These are phyloP conservation scores for Castanea crenata DNA, from an alignment of 306 rosid genomes.

Conservation along the genomic window DNA sequence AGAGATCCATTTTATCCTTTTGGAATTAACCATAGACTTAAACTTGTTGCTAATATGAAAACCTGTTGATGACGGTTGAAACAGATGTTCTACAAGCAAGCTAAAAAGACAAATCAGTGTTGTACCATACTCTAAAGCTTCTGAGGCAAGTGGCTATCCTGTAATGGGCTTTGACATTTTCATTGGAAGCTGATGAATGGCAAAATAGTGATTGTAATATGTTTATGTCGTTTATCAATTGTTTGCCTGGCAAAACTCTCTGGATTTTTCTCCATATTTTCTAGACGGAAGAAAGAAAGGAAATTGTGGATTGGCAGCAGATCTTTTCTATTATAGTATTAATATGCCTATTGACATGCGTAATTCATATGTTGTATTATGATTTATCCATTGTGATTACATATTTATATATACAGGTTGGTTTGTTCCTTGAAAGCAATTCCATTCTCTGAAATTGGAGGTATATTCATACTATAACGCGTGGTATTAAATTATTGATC, in stretches of 20 bases:
- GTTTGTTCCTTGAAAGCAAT: slow-evolving; percentile 25
- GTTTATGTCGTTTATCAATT: slow-evolving; percentile 49
- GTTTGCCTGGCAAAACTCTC: slow-evolving; percentile 54
- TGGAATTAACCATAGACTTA: neutral
- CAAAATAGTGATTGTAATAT: slow-evolving; percentile 48
- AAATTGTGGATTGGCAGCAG: slow-evolving; percentile 29
- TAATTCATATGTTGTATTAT: slow-evolving; percentile 31
- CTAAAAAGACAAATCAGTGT: slow-evolving; percentile 86
- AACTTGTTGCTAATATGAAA: slow-evolving; percentile 16
- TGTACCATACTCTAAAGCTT: slow-evolving; percentile 80
- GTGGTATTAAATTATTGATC: too few relatives aligned
- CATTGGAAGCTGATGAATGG: slow-evolving; percentile 37
- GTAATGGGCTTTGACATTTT: slow-evolving; percentile 26
- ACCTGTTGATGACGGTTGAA: slow-evolving; percentile 32
- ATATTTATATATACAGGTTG: slow-evolving; percentile 28
- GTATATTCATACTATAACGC: too few relatives aligned
- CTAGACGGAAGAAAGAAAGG: slow-evolving; percentile 38
- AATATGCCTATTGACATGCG: slow-evolving; percentile 27
- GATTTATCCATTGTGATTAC: slow-evolving; percentile 20
- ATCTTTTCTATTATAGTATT: slow-evolving; percentile 24
- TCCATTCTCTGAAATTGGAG: neutral
- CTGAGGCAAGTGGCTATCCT: slow-evolving; percentile 14
- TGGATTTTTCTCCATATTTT: slow-evolving; percentile 37
- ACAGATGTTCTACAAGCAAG: slow-evolving; percentile 99
- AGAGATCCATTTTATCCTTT: neutral